Base-by-base conservation (phyloP, 306 rosid species). In the Purshia tridentata region DNA sequence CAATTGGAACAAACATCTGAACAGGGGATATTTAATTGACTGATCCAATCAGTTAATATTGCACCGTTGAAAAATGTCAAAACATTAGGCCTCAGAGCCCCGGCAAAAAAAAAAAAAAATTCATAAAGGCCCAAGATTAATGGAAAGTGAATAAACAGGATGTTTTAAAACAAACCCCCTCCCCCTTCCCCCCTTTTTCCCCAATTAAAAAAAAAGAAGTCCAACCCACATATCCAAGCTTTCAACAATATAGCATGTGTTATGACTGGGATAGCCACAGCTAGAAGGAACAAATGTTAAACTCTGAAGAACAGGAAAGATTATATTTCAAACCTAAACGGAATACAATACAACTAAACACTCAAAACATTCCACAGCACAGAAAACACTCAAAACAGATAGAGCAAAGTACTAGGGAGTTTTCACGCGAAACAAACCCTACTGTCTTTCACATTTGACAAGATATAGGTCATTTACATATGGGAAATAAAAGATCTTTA, bases 1-100 rank as follows among this genome's bases (percentile, higher is more conserved):
- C 40, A 1, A 53, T 18, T 53, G 63, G 51, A 69, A 69, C 62
- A 53, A n/a, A 69, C 58, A 52, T 53, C 60, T 68, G 44, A 35
- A 48, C 37, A 13, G 56, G 57, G 45, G 15, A 22, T 22, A 23
- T 44, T 4, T 14, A 60, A 2, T 13, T 19, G 35, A 52, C 2
- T 52, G 62, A 69, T n/a, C 19, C 51, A 0, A 18, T n/a, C 18
- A 0, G 19, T 53, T 52, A 39, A 51, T 11, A 39, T 37, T 61
- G 46, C 11, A 6, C 12, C 29, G 9, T 14, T 35, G 65, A 59
- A 59, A 29, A 8, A 59, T 59, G 8, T 35, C 4, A 37, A 35
- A 35, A 59, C 9, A 13, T 14, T 13, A 59, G 6, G 18, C 65
- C 35, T 29, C 35, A 29, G 35, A 29, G 35, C 35, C 35, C 35